Conservation (phyloP, 768 basidiomycete species). For the Myochromella boudieri region DNA sequence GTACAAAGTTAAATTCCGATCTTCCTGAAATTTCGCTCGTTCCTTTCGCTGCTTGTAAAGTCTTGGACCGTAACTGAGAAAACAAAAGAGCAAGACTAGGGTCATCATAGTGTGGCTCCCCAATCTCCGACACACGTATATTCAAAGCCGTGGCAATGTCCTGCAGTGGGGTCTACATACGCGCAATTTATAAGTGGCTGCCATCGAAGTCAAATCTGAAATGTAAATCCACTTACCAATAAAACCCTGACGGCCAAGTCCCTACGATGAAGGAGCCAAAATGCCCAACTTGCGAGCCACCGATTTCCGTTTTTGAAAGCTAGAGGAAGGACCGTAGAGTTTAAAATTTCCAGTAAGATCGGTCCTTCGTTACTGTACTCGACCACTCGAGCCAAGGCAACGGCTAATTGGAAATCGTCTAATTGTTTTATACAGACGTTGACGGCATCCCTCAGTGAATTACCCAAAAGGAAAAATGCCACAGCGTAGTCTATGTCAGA, state of each 20-base stretch:
- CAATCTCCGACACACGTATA: conserved; percentile 61
- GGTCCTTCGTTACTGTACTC: conserved; percentile 85
- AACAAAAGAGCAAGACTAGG: conserved; percentile 90
- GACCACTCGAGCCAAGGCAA: conserved; percentile 81
- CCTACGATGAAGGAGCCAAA: conserved; percentile 87
- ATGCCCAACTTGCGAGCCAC: conserved; percentile 95
- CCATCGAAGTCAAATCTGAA: too few relatives aligned
- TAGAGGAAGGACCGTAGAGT: conserved; percentile 73
- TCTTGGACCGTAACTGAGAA: conserved; percentile 85
- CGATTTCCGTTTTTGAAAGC: conserved; percentile 89
- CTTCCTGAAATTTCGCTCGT: conserved; percentile 87
- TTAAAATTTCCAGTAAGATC: conserved; percentile 67
- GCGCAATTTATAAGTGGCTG: too few relatives aligned
- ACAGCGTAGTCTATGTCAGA: conserved; percentile 84
- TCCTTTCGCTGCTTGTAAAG: conserved; percentile 90
- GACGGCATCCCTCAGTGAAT: conserved; percentile 86
- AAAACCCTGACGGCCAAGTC: conserved; percentile 91
- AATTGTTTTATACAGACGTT: conserved; percentile 88
- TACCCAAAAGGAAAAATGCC: conserved; percentile 94
- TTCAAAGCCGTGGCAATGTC: conserved; percentile 64
- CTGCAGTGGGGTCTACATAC: conserved; percentile 72
- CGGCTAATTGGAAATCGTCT: conserved; percentile 86
- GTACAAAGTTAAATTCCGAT: conserved; percentile 92
- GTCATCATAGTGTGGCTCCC: conserved; percentile 90
- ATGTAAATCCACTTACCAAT: conserved; percentile 74